Evolutionary conservation across 805 yeast genomes (phyloP), one percentile per base, ranked within the genome.

Genomic region (Metschnikowia reukaufii): DNA sequence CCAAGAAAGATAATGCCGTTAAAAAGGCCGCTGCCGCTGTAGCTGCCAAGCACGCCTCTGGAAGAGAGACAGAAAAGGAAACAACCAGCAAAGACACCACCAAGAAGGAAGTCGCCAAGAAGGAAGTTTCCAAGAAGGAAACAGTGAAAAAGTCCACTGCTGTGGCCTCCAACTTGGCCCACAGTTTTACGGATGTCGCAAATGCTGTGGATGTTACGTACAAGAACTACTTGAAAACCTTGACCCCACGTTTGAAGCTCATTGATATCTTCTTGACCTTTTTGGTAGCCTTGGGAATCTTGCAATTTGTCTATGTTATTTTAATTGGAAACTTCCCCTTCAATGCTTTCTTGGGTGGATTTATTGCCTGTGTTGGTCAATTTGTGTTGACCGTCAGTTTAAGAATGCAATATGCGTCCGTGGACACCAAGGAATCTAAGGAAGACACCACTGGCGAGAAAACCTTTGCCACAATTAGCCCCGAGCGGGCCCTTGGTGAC

Each of bases 261-360:
- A 85, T 92, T 55, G 98, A 94, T 64, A 56, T 76, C 12, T 94
- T 91, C 61, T 75, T 92, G 60, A 79, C 65, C 20, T 90, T 87
- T 55, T 68, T 92, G 48, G 91, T 92, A 15, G 66, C 73, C 0
- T 72, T 88, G 49, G 99, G 96, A 1, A 68, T 78, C 1, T 66
- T 87, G 23, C 98, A 94, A 68, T 89, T 90, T 62, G 69, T 74
- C 4, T 92, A 90, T 66, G 86, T 87, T 55, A 56, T 84, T 35
- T 50, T 89, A 12, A 81, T 90, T 38, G 96, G 97, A 31, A 88
- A 81, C 58, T 94, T 86, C 78, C 99, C 99, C 15, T 94, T 94
- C 78, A 94, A 94, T 68, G 98, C 97, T 19, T 94, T 94, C 63
- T 76, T 94, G 49, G 92, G 96, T 17, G 98, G 98, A 1, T 94